Evolutionary conservation across 257 asterid species (phyloP).

Genomic region (Cynanchum wilfordii): DNA sequence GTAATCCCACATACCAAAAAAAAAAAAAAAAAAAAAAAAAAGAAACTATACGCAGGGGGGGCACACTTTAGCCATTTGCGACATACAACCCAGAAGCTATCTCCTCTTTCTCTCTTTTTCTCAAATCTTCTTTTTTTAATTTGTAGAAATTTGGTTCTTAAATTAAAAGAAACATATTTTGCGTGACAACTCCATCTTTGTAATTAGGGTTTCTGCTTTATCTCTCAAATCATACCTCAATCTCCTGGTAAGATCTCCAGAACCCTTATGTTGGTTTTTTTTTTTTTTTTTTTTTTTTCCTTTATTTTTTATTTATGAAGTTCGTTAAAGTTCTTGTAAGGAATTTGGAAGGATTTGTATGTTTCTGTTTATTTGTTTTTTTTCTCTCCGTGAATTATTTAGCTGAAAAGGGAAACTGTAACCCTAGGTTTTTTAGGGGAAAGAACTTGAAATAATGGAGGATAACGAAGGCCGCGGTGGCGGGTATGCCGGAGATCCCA

Average conservation of each 20-base stretch:
- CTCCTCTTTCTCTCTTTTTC: background rate
- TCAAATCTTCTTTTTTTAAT: background rate
- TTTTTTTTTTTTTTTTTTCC: background rate
- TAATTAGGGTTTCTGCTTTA: conserved; percentile 11
- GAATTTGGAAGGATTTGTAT: background rate
- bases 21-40: too few species aligned
- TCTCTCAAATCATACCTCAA: background rate
- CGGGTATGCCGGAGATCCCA: conserved; percentile 47
- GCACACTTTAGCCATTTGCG: background rate
- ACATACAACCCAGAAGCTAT: background rate
- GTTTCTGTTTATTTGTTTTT: background rate
- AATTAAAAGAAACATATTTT: background rate
- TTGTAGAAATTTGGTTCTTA: too few species aligned
- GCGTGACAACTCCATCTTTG: background rate
- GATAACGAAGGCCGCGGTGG: conserved; percentile 47
- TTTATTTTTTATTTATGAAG: too few species aligned
- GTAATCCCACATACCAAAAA: too few species aligned
- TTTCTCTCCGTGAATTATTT: background rate
- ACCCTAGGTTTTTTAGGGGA: conserved; percentile 20
- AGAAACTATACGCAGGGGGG: background rate
- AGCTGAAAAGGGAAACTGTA: conserved; percentile 14
- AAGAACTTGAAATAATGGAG: conserved; percentile 34
- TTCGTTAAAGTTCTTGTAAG: background rate
- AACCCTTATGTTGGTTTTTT: background rate
- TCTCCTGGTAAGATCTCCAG: conserved; percentile 15